Percentiles rank a stretch among this genome's conserved stretches.
phyloP scores from a whole-genome alignment of 345 rosid genomes.

The Cardamine occulta region DNA sequence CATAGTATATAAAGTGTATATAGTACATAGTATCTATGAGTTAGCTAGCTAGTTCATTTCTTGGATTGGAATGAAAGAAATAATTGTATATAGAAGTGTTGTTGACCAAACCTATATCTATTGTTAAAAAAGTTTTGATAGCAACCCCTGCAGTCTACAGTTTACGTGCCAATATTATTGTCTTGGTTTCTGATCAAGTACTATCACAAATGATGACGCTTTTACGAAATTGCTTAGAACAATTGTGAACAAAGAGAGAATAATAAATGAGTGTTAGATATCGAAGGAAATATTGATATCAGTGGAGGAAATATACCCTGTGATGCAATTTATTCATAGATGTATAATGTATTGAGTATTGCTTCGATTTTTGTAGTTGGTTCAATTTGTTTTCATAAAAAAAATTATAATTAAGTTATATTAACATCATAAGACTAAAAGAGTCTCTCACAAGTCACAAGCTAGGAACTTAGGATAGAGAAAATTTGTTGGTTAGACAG shows the following conservation, averaged over 20 bases:
- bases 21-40: too few relatives aligned
- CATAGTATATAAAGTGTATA: too few relatives aligned
- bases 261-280: constrained; percentile 32
- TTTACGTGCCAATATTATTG: constrained; percentile 42
- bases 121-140: constrained; percentile 35
- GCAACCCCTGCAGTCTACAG: constrained; percentile 39
- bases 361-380: background rate
- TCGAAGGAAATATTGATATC: constrained; percentile 6
- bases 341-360: too few relatives aligned
- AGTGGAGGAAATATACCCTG: background rate
- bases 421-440: too few relatives aligned
- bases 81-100: constrained; percentile 23
- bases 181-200: constrained; percentile 38
- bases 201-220: constrained; percentile 30
- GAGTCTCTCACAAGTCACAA: background rate
- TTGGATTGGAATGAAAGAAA: constrained; percentile 28
- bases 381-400: background rate
- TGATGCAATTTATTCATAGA: background rate
- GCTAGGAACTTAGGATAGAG: background rate
- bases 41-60: background rate
- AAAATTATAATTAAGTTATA: too few relatives aligned
- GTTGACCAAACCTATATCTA: constrained; percentile 33
- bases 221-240: constrained; percentile 19
- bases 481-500: background rate
- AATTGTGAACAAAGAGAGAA: constrained; percentile 23